Percentiles rank a stretch among this genome's conserved stretches.
phyloP scores from a whole-genome alignment of 1,284 basidiomycete genomes.

The Naganishia cerealis region DNA sequence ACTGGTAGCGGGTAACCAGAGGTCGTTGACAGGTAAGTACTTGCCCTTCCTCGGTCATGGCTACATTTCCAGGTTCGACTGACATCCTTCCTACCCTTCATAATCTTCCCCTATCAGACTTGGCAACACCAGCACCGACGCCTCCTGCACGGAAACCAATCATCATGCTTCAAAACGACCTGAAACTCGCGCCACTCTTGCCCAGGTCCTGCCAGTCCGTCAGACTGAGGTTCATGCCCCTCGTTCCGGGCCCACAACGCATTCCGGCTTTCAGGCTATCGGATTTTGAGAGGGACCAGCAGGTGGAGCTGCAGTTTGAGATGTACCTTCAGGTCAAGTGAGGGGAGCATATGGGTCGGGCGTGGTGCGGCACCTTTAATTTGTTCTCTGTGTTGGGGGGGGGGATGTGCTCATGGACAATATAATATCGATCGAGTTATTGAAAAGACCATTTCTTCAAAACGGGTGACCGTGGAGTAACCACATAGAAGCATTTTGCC shows the following conservation, averaged over 20 bases:
- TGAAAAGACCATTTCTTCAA: no score
- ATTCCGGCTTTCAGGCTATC: slow-evolving; percentile 20
- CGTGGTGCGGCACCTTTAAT: background rate
- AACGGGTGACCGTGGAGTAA: no score
- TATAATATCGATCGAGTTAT: background rate
- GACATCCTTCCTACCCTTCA: background rate
- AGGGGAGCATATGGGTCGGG: background rate
- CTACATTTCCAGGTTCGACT: background rate
- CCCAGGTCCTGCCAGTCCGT: slow-evolving; percentile 31
- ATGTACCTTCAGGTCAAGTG: slow-evolving; percentile 19
- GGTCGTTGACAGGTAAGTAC: background rate
- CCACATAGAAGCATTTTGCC: no score
- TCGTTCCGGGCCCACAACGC: slow-evolving; percentile 18
- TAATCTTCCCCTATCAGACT: background rate
- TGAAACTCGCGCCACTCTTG: slow-evolving; percentile 26
- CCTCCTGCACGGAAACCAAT: slow-evolving; percentile 4
- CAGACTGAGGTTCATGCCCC: slow-evolving; percentile 28
- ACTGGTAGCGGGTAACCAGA: background rate
- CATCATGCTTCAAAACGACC: slow-evolving; percentile 29
- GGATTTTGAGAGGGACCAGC: slow-evolving; percentile 30
- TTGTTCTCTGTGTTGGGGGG: no score
- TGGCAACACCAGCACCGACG: background rate
- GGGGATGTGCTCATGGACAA: background rate
- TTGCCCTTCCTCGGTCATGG: background rate
- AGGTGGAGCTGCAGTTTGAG: slow-evolving; percentile 25